Percentiles rank a stretch among this genome's conserved stretches.
Evolutionary conservation across 2,329 filamentous ascomycete species (phyloP).

Genomic region (Aspergillus sp.): DNA sequence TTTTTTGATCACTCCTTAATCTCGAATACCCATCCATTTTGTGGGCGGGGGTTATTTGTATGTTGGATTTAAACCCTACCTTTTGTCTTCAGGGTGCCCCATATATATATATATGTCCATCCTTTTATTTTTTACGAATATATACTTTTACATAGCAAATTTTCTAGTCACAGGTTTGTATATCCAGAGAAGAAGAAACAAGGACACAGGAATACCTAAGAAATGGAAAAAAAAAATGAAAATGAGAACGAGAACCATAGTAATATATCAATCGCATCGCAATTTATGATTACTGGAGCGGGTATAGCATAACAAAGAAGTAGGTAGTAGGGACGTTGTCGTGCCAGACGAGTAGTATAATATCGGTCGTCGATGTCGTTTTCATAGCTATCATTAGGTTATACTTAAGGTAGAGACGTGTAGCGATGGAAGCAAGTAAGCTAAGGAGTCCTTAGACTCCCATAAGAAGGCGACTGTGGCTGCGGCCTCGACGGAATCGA

Average conservation of each 20-base stretch:
- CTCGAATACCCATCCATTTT: background rate
- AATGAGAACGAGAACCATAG: background rate
- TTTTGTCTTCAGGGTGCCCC: background rate
- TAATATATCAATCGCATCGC: background rate
- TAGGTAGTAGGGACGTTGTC: background rate
- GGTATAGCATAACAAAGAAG: background rate
- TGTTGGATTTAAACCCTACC: background rate
- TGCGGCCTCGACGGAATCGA: background rate
- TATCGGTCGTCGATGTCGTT: background rate
- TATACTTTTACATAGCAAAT: background rate
- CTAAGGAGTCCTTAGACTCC: constrained; percentile 1
- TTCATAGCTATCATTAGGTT: background rate
- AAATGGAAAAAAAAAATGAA: background rate
- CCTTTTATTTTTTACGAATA: background rate
- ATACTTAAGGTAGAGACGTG: background rate
- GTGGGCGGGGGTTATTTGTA: background rate
- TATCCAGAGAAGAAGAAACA: background rate
- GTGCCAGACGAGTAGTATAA: background rate
- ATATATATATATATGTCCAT: background rate
- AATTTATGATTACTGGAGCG: background rate
- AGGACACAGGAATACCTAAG: background rate
- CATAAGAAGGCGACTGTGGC: background rate
- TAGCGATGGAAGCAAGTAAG: background rate
- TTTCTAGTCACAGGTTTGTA: background rate
- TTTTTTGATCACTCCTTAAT: background rate